These are phyloP conservation scores for Camptophora hylomeconis DNA, from an alignment of 2,329 filamentous ascomycete genomes.

Conservation along the genomic window DNA sequence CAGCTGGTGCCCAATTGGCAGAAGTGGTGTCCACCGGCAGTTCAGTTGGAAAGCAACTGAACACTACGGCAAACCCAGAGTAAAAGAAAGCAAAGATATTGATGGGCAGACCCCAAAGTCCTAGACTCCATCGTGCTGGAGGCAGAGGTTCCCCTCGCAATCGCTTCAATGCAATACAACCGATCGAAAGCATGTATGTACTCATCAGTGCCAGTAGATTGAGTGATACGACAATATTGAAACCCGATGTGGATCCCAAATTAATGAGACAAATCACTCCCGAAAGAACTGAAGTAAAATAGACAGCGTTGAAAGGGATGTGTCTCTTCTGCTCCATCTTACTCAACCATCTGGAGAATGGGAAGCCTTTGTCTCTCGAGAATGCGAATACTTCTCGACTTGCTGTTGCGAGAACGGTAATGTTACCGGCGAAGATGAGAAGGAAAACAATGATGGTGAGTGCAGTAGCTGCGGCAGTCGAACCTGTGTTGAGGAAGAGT, in stretches of 20 bases:
- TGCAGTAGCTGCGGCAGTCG: conserved; percentile 5
- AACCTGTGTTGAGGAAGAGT: conserved; percentile 10
- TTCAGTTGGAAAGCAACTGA: conserved; percentile 21
- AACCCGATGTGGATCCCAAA: conserved; percentile 34
- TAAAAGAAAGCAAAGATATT: conserved; percentile 20
- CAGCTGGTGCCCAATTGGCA: conserved; percentile 12
- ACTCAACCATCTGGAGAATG: conserved; percentile 18
- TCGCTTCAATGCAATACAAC: conserved; percentile 33
- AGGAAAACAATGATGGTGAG: conserved; percentile 6
- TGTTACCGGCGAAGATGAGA: not conserved
- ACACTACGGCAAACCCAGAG: conserved; percentile 20
- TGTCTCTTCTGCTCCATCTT: conserved; percentile 13
- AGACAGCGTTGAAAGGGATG: conserved; percentile 35
- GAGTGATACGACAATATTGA: conserved; percentile 32
- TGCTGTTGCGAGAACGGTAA: conserved; percentile 12
- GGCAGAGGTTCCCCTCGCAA: conserved; percentile 29
- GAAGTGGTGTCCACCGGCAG: conserved; percentile 7
- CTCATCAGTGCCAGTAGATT: conserved; percentile 28
- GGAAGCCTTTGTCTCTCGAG: conserved; percentile 24
- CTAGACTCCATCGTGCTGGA: conserved; percentile 32
- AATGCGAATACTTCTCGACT: conserved; percentile 27
- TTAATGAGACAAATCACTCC: conserved; percentile 38
- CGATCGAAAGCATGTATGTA: conserved; percentile 34
- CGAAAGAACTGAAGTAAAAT: conserved; percentile 31
- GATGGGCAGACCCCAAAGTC: conserved; percentile 30